Percentiles rank a stretch among this genome's conserved stretches.
phyloP scores from a whole-genome alignment of 306 rosid species.

The Vicia villosa region DNA sequence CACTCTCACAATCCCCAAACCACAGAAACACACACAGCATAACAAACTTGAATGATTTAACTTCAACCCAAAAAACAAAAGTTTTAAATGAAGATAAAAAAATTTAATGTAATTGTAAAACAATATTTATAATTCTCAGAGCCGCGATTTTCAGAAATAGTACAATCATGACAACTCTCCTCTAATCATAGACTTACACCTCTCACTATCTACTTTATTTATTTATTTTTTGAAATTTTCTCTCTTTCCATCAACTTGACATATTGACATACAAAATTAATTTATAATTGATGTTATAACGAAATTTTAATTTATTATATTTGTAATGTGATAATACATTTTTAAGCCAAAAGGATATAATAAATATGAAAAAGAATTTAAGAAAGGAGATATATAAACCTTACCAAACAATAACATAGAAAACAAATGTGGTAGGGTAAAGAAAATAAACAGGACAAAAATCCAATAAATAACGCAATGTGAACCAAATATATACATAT shows the following conservation, averaged over 20 bases:
- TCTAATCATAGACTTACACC: conserved; percentile 59
- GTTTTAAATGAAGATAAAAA: not conserved
- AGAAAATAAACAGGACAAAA: too few relatives aligned
- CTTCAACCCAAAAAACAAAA: conserved; percentile 1
- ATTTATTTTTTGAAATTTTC: not conserved
- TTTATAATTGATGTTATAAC: too few relatives aligned
- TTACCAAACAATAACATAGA: too few relatives aligned
- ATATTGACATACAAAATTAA: conserved; percentile 50
- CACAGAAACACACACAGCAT: conserved; percentile 18
- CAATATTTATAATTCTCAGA: conserved; percentile 41
- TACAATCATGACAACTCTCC: conserved; percentile 65
- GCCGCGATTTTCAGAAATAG: conserved; percentile 73
- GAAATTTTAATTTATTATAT: too few relatives aligned
- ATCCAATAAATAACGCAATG: too few relatives aligned
- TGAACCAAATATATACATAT: too few relatives aligned
- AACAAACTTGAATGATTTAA: conserved; percentile 25
- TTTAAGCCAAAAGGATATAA: too few relatives aligned
- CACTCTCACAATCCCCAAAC: conserved; percentile 31
- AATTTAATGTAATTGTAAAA: not conserved
- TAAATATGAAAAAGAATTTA: too few relatives aligned
- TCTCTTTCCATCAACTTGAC: conserved; percentile 41
- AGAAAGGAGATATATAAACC: too few relatives aligned
- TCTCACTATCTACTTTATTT: conserved; percentile 16
- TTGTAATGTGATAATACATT: too few relatives aligned
- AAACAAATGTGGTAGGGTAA: too few relatives aligned